These are phyloP conservation scores for Ligustrum vulgare DNA, from an alignment of 257 asterid species.

Conservation along the genomic window DNA sequence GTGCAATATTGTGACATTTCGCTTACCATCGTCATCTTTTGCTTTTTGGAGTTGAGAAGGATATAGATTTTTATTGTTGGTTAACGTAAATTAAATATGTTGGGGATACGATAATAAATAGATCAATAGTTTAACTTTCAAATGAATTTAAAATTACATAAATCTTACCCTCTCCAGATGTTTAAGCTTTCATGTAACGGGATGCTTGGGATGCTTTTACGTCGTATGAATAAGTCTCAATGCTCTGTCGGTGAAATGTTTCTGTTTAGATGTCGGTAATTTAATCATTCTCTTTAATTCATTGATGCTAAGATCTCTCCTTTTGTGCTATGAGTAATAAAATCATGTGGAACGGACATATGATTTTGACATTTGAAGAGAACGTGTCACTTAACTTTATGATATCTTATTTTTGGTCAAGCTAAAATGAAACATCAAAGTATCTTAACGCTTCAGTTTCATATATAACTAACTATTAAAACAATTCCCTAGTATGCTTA, in stretches of 20 bases:
- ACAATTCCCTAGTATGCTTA: conserved; percentile 9
- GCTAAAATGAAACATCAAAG: too few relatives aligned
- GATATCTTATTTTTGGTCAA: neutral
- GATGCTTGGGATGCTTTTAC: neutral
- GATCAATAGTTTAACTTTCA: too few relatives aligned
- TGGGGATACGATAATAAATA: too few relatives aligned
- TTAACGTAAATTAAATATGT: too few relatives aligned
- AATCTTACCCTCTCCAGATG: too few relatives aligned
- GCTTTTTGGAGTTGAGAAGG: too few relatives aligned
- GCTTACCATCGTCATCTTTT: too few relatives aligned
- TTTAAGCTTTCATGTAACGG: neutral
- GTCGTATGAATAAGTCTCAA: neutral
- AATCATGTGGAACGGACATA: neutral
- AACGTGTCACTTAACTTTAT: neutral
- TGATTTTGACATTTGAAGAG: neutral
- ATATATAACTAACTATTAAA: neutral
- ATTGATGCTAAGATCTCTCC: neutral
- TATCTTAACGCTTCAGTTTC: neutral
- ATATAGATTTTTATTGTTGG: too few relatives aligned
- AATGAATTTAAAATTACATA: too few relatives aligned
- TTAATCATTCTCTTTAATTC: neutral
- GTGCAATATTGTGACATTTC: too few relatives aligned
- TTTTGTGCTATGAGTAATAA: neutral
- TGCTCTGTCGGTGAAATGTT: neutral
- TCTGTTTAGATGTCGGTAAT: neutral